These are phyloP conservation scores for Inga leiocalycina DNA, from an alignment of 306 rosid genomes.

Conservation along the genomic window DNA sequence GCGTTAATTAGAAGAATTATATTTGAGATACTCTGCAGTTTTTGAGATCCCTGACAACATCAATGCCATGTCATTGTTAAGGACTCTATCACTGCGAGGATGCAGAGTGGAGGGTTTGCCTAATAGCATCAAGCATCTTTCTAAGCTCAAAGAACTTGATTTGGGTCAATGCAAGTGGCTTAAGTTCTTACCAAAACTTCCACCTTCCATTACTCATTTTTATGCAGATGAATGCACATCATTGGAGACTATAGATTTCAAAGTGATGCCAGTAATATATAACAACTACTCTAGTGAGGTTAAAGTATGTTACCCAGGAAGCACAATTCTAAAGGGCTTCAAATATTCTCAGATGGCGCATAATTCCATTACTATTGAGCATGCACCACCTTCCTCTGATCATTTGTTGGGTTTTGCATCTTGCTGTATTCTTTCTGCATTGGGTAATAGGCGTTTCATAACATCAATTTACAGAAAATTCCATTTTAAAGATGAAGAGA, in stretches of 20 bases:
- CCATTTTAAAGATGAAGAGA: not conserved
- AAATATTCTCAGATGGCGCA: too few relatives aligned
- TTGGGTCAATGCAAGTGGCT: not conserved
- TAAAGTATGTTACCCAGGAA: not conserved
- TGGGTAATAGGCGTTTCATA: accelerated
- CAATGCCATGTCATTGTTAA: not conserved
- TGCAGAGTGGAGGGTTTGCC: not conserved
- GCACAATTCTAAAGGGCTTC: not conserved
- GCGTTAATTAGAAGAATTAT: not conserved
- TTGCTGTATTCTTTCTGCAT: not conserved
- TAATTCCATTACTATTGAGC: not conserved
- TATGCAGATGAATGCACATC: not conserved
- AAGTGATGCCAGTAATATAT: not conserved
- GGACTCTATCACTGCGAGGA: not conserved
- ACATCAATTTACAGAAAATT: not conserved
- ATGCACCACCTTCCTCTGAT: not conserved
- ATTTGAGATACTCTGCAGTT: not conserved
- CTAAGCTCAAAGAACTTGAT: not conserved
- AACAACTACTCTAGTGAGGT: not conserved
- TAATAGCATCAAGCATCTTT: not conserved
- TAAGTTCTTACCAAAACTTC: not conserved
- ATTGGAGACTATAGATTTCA: not conserved
- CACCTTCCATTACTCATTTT: not conserved
- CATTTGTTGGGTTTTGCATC: not conserved
- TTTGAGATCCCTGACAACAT: not conserved